Percentiles rank a stretch among this genome's conserved stretches.
phyloP scores from a whole-genome alignment of 805 yeast species.

The Pichia nakasei region DNA sequence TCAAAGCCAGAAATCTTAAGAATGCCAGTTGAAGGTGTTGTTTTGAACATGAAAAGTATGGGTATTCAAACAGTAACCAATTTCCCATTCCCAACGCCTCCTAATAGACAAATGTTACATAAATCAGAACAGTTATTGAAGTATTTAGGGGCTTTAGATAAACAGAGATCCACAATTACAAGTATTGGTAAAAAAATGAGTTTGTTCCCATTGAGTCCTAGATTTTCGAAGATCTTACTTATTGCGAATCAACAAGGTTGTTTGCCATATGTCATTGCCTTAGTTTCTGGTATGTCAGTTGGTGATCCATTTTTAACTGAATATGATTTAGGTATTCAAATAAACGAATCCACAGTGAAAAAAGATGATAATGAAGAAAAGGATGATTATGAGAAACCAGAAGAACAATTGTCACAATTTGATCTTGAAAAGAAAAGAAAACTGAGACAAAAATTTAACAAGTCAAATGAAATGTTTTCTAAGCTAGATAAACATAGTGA shows the following conservation, averaged over 20 bases:
- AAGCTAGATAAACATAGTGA: conserved; percentile 70
- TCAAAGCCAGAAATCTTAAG: conserved; percentile 83
- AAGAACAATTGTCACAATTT: conserved; percentile 26
- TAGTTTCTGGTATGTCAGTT: conserved; percentile 86
- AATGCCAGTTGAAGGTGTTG: conserved; percentile 97
- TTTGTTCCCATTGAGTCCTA: conserved; percentile 84
- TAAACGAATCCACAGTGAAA: conserved; percentile 17
- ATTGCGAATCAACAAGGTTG: conserved; percentile 84
- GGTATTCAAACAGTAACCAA: conserved; percentile 85
- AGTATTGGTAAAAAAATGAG: conserved; percentile 81
- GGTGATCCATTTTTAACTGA: conserved; percentile 84
- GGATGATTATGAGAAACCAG: conserved; percentile 24
- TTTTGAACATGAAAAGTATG: conserved; percentile 92
- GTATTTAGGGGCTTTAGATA: conserved; percentile 69
- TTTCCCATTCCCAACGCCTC: conserved; percentile 93
- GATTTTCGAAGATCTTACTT: conserved; percentile 83
- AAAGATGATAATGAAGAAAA: conserved; percentile 30
- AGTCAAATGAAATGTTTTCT: conserved; percentile 52
- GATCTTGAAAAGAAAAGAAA: conserved; percentile 33
- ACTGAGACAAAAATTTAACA: conserved; percentile 43
- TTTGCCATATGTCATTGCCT: conserved; percentile 79
- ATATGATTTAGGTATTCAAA: conserved; percentile 55
- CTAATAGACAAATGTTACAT: conserved; percentile 49
- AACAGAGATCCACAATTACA: conserved; percentile 46
- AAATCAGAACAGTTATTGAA: conserved; percentile 62